phyloP scores from a whole-genome alignment of 169 alveolate genomes.

The Cryptosporidium bovis region DNA sequence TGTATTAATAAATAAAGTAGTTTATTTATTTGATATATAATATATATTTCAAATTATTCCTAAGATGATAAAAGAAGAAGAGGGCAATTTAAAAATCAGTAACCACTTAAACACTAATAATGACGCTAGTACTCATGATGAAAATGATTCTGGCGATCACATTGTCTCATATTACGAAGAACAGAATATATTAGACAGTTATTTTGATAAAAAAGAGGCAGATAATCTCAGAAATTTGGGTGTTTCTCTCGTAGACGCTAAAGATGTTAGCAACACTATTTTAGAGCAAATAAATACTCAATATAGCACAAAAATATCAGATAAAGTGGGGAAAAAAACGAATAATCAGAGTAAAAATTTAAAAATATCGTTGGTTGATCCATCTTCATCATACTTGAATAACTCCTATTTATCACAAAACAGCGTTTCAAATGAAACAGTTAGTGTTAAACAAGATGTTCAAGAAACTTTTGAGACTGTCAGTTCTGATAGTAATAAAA shows the following conservation, averaged over 20 bases:
- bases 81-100: not conserved
- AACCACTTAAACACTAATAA: not conserved
- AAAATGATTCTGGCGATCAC: not conserved
- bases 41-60: not conserved
- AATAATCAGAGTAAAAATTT: not conserved
- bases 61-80: not conserved
- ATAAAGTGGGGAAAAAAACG: not conserved
- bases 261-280: slow-evolving; percentile 59
- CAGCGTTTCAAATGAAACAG: not conserved
- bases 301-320: not conserved
- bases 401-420: not conserved
- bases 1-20: too few relatives aligned
- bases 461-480: not conserved
- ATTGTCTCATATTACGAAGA: slow-evolving; percentile 46
- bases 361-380: not conserved
- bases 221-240: slow-evolving; percentile 50
- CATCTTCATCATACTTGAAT: not conserved
- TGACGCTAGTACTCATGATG: not conserved
- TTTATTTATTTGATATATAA: not conserved
- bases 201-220: slow-evolving; percentile 46
- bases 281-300: slow-evolving; percentile 59
- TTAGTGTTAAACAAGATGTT: not conserved
- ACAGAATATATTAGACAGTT: slow-evolving; percentile 43
- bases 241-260: slow-evolving; percentile 60
- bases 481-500: not conserved